Conservation (phyloP, 2,329 filamentous ascomycete species). For the Ceratocystis smalleyi region DNA sequence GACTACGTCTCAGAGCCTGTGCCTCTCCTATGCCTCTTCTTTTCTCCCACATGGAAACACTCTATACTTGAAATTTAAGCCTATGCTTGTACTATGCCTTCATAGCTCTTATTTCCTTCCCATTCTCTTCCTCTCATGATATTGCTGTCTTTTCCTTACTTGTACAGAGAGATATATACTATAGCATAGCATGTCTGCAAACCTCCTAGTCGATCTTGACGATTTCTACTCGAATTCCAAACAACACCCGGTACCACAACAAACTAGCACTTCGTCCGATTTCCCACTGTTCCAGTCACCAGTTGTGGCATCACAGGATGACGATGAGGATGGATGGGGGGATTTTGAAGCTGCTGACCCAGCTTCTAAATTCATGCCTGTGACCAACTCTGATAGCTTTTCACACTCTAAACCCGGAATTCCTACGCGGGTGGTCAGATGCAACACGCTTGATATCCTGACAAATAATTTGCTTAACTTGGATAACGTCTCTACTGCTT, state of each 20-base stretch:
- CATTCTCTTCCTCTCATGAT: too few species aligned
- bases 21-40: too few species aligned
- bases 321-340: slow-evolving; percentile 48
- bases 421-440: slow-evolving; percentile 25
- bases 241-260: slow-evolving; percentile 15
- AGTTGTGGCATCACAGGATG: slow-evolving; percentile 2
- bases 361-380: not conserved
- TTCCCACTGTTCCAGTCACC: slow-evolving; percentile 12
- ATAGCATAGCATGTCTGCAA: slow-evolving; percentile 40
- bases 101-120: too few species aligned
- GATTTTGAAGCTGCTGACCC: slow-evolving; percentile 45
- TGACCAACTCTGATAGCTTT: not conserved
- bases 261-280: not conserved
- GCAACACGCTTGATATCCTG: slow-evolving; percentile 38
- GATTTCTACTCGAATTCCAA: slow-evolving; percentile 28
- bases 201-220: slow-evolving; percentile 50
- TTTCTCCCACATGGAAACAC: too few species aligned
- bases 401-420: not conserved
- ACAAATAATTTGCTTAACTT: slow-evolving; percentile 36
- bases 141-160: too few species aligned
- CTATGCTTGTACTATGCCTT: too few species aligned
- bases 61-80: too few species aligned
- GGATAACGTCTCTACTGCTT: slow-evolving; percentile 9
- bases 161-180: too few species aligned
- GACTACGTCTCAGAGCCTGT: too few species aligned